Percentiles rank a stretch among this genome's conserved stretches.
These are phyloP conservation scores for Periconia sp. DNA, from an alignment of 2,329 filamentous ascomycete species.

Conservation along the genomic window DNA sequence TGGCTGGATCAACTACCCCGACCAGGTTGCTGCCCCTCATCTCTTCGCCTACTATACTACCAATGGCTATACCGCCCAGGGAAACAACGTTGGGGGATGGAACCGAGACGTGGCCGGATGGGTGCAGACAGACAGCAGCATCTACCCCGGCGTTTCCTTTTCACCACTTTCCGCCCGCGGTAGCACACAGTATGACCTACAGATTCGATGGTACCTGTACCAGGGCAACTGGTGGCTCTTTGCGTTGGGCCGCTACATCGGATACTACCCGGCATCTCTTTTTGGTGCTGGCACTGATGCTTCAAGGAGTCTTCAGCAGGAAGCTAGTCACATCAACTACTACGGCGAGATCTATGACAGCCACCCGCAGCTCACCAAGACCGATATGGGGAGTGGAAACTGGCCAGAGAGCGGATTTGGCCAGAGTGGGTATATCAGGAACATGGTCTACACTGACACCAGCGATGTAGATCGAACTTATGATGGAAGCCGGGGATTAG, in stretches of 20 bases:
- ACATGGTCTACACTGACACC: constrained; percentile 16
- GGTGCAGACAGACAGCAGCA: constrained; percentile 14
- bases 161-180: constrained; percentile 11
- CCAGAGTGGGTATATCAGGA: constrained; percentile 14
- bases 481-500: constrained; percentile 11
- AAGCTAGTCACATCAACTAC: constrained; percentile 10
- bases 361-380: constrained; percentile 11
- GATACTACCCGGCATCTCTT: constrained; percentile 14
- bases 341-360: constrained; percentile 19
- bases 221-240: constrained; percentile 20
- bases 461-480: constrained; percentile 6
- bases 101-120: constrained; percentile 17
- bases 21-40: constrained; percentile 12
- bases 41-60: constrained; percentile 20
- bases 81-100: constrained; percentile 17
- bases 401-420: constrained; percentile 13
- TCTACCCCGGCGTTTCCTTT: constrained; percentile 15
- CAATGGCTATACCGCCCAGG: constrained; percentile 15
- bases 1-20: constrained; percentile 20
- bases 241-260: constrained; percentile 17
- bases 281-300: constrained; percentile 15
- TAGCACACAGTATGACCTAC: constrained; percentile 15
- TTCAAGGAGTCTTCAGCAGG: constrained; percentile 3
- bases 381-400: constrained; percentile 16
- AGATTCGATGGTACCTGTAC: constrained; percentile 14